Evolutionary conservation across 208 protist genomes (phyloP), one percentile per base, ranked within the genome.

Genomic region (Acanthamoeba healyi): DNA sequence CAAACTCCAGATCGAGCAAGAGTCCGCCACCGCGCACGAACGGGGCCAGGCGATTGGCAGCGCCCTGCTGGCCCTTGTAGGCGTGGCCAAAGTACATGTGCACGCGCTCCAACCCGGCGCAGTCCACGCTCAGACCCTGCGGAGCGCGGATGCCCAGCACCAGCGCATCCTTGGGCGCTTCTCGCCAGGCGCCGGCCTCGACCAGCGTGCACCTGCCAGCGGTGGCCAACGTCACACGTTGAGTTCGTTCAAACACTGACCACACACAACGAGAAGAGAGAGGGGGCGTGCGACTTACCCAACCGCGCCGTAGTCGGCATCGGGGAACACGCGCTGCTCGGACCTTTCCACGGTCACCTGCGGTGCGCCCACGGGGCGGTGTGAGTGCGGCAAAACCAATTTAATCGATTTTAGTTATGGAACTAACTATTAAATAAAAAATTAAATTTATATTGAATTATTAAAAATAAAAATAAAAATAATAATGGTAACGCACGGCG

Each of bases 51-150:
- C 96, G 63, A 2, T 98, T 92, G 65, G 94, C 96, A 95, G 95
- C 97, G 65, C 96, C 96, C 9, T 81, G 89, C 94, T 98, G 97
- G 63, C 95, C 51, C 90, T 97, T 97, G 92, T 95, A 98, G 84
- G 94, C 96, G 94, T 98, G 97, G 63, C 93, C 96, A 96, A 98
- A 98, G 87, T 94, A 97, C n/a, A 98, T 96, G 91, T 98, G 97
- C 12, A 36, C 94, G 81, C 97, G 96, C 19, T 14, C 29, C 9
- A 97, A 65, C 24, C 94, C 91, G 29, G 34, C 38, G 38, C 42
- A 51, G 24, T 92, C 49, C 44, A 61, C 46, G 49, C 26, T 49
- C 63, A 97, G 94, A 15, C 51, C 32, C 40, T 72, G 29, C 0
- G 58, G 58, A 65, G 97, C 97, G 91, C 97, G 97, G 3, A 98